These are phyloP conservation scores for Penstemon newberryi DNA, from an alignment of 257 asterid genomes.

Conservation along the genomic window DNA sequence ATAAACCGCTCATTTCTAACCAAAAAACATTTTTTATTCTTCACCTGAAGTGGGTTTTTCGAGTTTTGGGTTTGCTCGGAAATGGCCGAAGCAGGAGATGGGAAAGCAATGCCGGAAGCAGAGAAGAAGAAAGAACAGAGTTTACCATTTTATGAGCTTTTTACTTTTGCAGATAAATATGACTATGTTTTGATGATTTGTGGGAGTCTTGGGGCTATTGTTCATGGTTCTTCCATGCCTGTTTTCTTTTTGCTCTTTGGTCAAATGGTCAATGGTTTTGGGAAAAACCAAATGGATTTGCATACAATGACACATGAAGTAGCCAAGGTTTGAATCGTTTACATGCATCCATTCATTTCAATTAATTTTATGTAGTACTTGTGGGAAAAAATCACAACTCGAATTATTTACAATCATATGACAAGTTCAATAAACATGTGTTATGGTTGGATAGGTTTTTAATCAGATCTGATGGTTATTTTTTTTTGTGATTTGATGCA, in stretches of 20 bases:
- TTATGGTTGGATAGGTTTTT: background rate
- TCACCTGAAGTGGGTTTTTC: conserved; percentile 28
- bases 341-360: background rate
- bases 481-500: conserved; percentile 39
- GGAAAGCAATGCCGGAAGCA: conserved; percentile 52
- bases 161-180: conserved; percentile 53
- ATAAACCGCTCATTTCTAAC: conserved; percentile 18
- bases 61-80: background rate
- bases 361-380: no score
- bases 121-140: conserved; percentile 71
- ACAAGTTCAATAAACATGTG: no score
- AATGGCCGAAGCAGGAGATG: conserved; percentile 58
- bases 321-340: conserved; percentile 50
- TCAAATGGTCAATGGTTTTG: conserved; percentile 94
- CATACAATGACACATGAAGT: conserved; percentile 68
- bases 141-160: conserved; percentile 57
- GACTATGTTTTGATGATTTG: conserved; percentile 42
- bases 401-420: no score
- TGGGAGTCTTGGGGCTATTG: conserved; percentile 75
- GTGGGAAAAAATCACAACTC: no score
- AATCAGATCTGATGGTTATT: conserved; percentile 54
- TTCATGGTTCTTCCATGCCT: conserved; percentile 98
- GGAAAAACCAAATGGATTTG: conserved; percentile 90
- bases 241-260: conserved; percentile 94
- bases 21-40: conserved; percentile 4